Conservation (phyloP, 176 grass and related monocot species). For the Neostapfia colusana region DNA sequence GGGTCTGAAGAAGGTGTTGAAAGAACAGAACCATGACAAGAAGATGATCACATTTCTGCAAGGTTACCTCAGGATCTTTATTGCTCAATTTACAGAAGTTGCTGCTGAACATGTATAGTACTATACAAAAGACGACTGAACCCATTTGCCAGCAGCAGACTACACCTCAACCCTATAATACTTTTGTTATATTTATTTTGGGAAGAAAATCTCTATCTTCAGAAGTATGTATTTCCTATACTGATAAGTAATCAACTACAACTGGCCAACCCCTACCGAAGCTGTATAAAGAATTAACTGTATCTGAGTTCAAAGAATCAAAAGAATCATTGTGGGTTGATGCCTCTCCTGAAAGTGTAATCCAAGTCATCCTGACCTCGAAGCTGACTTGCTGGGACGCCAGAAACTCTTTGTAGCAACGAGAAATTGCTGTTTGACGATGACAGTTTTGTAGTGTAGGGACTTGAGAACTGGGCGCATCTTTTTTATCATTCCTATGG, state of each 20-base stretch:
- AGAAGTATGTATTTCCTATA: conserved; percentile 8
- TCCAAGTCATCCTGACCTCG: conserved; percentile 17
- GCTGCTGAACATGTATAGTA: background rate
- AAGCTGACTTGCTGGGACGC: conserved; percentile 47
- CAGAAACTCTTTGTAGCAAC: conserved; percentile 71
- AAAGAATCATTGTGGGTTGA: background rate
- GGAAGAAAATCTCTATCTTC: background rate
- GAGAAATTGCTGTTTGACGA: conserved; percentile 68
- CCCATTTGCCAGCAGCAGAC: background rate
- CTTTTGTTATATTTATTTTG: background rate
- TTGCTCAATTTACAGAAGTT: conserved; percentile 14
- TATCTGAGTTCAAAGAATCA: conserved; percentile 21
- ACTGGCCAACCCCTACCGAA: background rate
- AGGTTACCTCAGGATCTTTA: background rate
- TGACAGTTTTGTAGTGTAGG: conserved; percentile 58
- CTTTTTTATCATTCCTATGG: conserved; percentile 57
- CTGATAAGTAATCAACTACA: background rate
- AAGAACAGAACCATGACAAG: background rate
- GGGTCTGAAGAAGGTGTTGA: background rate
- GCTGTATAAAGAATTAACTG: conserved; percentile 28
- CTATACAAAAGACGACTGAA: background rate
- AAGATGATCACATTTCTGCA: background rate
- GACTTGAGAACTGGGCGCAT: conserved; percentile 61
- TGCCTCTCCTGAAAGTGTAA: background rate
- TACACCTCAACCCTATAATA: background rate